Percentiles rank a stretch among this genome's conserved stretches.
These are phyloP conservation scores for Botrytis cinerea DNA, from an alignment of 2,329 filamentous ascomycete genomes.

Conservation along the genomic window DNA sequence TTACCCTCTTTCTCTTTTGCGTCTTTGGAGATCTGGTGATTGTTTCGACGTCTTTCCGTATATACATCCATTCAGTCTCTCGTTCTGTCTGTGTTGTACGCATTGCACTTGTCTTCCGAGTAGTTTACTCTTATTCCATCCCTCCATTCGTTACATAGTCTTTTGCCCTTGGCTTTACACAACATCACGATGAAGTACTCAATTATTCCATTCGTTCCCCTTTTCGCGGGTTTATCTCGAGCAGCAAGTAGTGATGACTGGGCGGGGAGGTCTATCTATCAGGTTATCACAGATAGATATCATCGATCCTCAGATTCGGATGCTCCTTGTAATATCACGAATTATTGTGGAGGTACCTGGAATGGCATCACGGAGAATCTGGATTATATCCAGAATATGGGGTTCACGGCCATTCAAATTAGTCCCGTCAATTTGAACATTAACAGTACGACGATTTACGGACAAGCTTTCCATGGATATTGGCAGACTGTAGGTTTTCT, in stretches of 20 bases:
- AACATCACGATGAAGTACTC: conserved; percentile 21
- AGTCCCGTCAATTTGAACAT: conserved; percentile 47
- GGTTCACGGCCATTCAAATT: conserved; percentile 44
- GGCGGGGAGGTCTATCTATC: conserved; percentile 21
- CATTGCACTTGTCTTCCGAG: background rate
- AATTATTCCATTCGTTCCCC: conserved; percentile 11
- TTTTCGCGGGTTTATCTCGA: conserved; percentile 12
- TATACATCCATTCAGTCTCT: conserved; percentile 5
- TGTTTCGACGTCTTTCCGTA: no score
- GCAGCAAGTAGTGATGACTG: conserved; percentile 21
- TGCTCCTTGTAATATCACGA: conserved; percentile 30
- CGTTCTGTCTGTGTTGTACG: conserved; percentile 8
- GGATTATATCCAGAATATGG: conserved; percentile 45
- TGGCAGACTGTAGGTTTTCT: conserved; percentile 21
- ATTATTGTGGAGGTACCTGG: conserved; percentile 52
- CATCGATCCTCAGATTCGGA: conserved; percentile 44
- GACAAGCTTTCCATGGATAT: conserved; percentile 25
- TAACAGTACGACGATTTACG: conserved; percentile 37
- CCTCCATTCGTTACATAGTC: conserved; percentile 6
- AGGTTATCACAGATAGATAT: conserved; percentile 43
- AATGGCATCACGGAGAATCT: conserved; percentile 46
- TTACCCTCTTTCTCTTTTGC: background rate
- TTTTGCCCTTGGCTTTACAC: background rate
- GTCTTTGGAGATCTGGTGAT: background rate
- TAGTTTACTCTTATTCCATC: conserved; percentile 8